Base-by-base conservation (phyloP, 345 rosid genomes). In the Hirschfeldia incana region DNA sequence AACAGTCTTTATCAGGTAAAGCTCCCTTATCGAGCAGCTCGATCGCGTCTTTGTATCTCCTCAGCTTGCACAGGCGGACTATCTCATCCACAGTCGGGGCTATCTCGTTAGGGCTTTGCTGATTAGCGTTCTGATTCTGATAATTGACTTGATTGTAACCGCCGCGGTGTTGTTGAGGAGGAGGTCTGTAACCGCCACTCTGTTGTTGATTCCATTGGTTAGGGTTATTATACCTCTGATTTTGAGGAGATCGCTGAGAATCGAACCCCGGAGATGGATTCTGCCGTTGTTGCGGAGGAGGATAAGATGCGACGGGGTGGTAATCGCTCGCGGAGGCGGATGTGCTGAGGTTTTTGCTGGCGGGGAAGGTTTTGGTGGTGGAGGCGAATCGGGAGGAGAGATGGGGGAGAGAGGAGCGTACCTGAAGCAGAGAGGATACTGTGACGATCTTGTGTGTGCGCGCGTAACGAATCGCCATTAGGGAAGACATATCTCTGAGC, bases 1-100 rank as follows among this genome's bases (percentile, higher is more conserved):
- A 88, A 69, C 93, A 88, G 69, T 81, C 63, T 42, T 73, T 85
- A 78, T 90, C 85, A 13, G 89, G 89, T 69, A 84, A 78, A 70
- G 87, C 88, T 65, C 92, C 92, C 27, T 87, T 85, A 67, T 84
- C 90, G 85, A 90, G 85, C 83, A 88, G 74, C 16, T 86, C 90
- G 16, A 90, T 84, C 0, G 92, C 91, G 42, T 87, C 94, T 79
- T 84, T 88, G n/a, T 82, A 85, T 72, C 86, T 83, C 37, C 89
- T 83, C 44, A 85, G 90, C 49, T 78, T 68, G 74, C 94, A 91
- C 30, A 83, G 68, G 2, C 78, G 76, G 59, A 61, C 61, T 76
- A 88, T 82, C 81, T 87, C 92, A 46, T 29, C 80, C 51, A 84
- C 30, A 0, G 88, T 39, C 66, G 79, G 80, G 66, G 66, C 74